Evolutionary conservation across 192 early-diverging fungal genomes (phyloP), one percentile per base, ranked within the genome.

Genomic region (Entrophospora sp.): DNA sequence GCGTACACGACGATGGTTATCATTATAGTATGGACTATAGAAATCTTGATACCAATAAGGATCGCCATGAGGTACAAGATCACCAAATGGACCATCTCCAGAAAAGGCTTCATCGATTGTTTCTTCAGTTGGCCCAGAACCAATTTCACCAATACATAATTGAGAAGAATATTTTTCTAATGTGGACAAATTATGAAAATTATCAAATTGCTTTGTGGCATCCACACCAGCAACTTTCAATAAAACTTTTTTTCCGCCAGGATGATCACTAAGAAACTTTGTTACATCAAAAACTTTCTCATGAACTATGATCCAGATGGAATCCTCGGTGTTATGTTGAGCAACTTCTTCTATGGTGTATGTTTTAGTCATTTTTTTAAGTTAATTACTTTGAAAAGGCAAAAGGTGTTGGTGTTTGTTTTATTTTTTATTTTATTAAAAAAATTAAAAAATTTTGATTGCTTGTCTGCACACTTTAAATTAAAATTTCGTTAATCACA

Each of bases 171-270:
- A 85, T 67, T 90, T 84, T 24, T 81, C 81, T 20, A 92, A 73
- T 37, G 90, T 70, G 45, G 72, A 68, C 68, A 42, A 66, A 65
- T 85, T 86, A 74, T 93, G 91, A 79, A 93, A 93, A 67, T 88
- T 79, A 71, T 90, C 86, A 67, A 91, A 93, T 75, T 91, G 88
- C 75, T 90, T 89, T 25, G 87, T 76, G 27, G 91, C 91, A 74
- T 93, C 91, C 14, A 75, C 78, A 45, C 91, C 91, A 22, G 88
- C 87, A 24, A 84, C 85, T 70, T 88, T 87, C 20, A 91, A 70
- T 25, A 91, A 76, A 42, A 91, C 80, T 72, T 90, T 89, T 69
- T 89, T 79, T 36, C 74, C 73, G 48, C 82, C 84, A 53, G 82
- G 84, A 61, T 84, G 82, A 18, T 86, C 81, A 34, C 75, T 75